Conservation (phyloP, 768 basidiomycete species). For the Dacryopinax spathularia region DNA sequence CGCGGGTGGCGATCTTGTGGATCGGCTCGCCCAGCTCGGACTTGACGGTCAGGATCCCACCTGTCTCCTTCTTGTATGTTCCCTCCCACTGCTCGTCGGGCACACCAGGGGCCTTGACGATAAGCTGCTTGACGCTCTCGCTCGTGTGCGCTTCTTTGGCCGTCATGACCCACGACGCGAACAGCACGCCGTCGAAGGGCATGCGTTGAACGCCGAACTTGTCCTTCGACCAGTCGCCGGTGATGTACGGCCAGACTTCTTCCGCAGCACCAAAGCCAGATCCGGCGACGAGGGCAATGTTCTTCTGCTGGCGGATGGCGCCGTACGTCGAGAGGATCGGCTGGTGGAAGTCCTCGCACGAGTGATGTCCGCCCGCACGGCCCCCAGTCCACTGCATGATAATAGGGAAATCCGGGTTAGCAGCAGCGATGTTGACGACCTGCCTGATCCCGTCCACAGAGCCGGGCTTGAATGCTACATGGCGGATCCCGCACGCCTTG, state of each 20-base stretch:
- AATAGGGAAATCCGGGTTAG: constrained; percentile 91
- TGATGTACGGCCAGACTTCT: constrained; percentile 93
- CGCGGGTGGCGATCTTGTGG: constrained; percentile 96
- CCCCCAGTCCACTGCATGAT: constrained; percentile 99
- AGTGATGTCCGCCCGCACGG: constrained; percentile 96
- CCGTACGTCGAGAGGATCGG: constrained; percentile 84
- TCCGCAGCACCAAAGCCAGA: constrained; percentile 92
- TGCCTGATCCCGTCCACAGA: constrained; percentile 96
- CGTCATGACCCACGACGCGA: constrained; percentile 95
- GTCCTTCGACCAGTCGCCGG: constrained; percentile 84
- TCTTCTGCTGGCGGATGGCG: constrained; percentile 73
- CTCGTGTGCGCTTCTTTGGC: constrained; percentile 96
- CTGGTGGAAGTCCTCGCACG: constrained; percentile 96
- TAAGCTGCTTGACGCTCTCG: constrained; percentile 88
- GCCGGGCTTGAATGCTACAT: constrained; percentile 96
- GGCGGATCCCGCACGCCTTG: constrained; percentile 73
- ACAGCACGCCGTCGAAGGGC: constrained; percentile 97
- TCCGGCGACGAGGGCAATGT: constrained; percentile 82
- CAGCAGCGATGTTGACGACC: constrained; percentile 85
- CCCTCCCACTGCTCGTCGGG: constrained; percentile 83
- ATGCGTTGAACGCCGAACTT: constrained; percentile 77
- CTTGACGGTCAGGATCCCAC: constrained; percentile 89
- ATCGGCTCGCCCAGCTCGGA: constrained; percentile 98
- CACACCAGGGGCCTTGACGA: constrained; percentile 87
- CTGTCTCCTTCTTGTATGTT: constrained; percentile 85